phyloP scores from a whole-genome alignment of 1,284 basidiomycete genomes.

The Fomitiporia mediterranea region DNA sequence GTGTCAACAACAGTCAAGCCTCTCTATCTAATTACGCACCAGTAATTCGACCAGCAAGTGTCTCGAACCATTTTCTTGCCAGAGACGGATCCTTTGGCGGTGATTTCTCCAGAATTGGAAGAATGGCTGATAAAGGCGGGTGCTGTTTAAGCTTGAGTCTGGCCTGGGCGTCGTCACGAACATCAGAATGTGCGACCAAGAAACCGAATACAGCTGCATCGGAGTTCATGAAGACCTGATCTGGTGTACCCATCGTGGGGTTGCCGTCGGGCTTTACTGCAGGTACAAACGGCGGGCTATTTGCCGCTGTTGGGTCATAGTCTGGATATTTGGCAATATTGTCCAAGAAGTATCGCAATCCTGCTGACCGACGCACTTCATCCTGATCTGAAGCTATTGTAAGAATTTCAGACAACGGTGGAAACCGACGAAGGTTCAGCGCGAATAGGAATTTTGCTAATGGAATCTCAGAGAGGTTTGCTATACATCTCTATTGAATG shows the following conservation, averaged over 20 bases:
- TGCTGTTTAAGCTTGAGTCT: constrained; percentile 77
- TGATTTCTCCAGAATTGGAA: constrained; percentile 56
- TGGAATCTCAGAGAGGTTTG: not conserved
- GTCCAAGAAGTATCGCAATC: constrained; percentile 77
- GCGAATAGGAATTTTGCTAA: constrained; percentile 80
- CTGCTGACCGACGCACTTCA: constrained; percentile 42
- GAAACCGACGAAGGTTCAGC: constrained; percentile 73
- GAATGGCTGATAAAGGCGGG: constrained; percentile 64
- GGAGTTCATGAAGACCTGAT: constrained; percentile 71
- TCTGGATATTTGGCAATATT: constrained; percentile 63
- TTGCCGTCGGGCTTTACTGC: constrained; percentile 49
- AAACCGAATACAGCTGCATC: constrained; percentile 80
- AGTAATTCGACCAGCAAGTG: constrained; percentile 70
- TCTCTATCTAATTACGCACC: constrained; percentile 37
- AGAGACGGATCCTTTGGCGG: constrained; percentile 55
- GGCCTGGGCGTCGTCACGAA: constrained; percentile 51
- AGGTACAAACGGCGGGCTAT: constrained; percentile 76
- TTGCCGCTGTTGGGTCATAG: constrained; percentile 53
- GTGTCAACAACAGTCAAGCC: constrained; percentile 21
- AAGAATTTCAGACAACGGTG: constrained; percentile 66
- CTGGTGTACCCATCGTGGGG: constrained; percentile 58
- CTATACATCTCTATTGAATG: not conserved
- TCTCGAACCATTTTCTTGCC: constrained; percentile 72
- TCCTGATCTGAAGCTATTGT: constrained; percentile 59
- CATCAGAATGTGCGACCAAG: constrained; percentile 52